Base-by-base conservation (phyloP, 371 early-diverging fungal genomes). In the Massospora cicadina region DNA sequence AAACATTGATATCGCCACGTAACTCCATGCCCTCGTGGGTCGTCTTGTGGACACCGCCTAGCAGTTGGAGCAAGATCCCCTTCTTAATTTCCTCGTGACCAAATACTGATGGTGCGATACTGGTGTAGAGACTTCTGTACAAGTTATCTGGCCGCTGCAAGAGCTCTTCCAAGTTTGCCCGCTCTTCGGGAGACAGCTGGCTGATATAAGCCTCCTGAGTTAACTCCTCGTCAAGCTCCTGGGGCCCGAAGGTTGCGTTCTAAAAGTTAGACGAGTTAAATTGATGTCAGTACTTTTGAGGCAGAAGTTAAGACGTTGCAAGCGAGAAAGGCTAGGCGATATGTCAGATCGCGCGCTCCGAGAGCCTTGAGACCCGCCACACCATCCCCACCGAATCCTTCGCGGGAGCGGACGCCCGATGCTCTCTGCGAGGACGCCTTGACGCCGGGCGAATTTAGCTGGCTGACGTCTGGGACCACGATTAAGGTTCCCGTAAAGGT, bases 1-100 rank as follows among this genome's bases (percentile, higher is more conserved):
- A 96, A 12, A 99, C 93, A 70, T 99, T 99, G 61, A 99, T 91
- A 73, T 99, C 99, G 65, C 99, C 99, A 76, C 94, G 85, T 63
- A 95, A 77, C 65, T 88, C 77, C 75, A 95, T 98, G 10, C 96
- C 96, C 74, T 98, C 98, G 32, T 79, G 81, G 0, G 94, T 97
- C 21, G 72, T 75, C 74, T 97, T 97, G 72, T 93, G 93, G 3
- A 98, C 98, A 69, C 99, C 97, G 30, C 99, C 98, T 69, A 98
- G 75, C 67, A 99, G 76, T 75, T 95, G 95, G 66, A 99, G 77
- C 63, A 99, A 73, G 53, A 99, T 77, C 32, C 99, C 96, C 72
- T 94, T 93, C 76, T 99, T 99, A 64, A 99, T 87, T 60, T 94
- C 92, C 31, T 93, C 90, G 75, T 99, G 95, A 0, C 89, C 98